Base-by-base conservation (phyloP, 208 protist species). In the Tetramitus jugosus region DNA sequence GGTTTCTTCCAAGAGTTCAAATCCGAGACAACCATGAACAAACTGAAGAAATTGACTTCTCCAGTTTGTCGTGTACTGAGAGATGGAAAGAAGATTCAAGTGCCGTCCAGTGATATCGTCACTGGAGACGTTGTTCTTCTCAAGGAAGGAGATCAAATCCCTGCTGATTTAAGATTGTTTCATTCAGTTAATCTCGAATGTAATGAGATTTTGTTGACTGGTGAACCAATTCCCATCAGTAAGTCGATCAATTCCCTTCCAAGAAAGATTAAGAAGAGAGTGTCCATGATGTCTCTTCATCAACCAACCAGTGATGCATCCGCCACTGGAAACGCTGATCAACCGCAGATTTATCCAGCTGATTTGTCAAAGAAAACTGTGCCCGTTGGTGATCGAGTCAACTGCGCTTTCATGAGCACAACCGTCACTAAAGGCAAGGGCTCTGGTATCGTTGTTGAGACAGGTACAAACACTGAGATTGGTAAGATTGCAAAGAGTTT, bases 321-420 rank as follows among this genome's bases (percentile, higher is more conserved):
- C 10, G 49, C 49, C 10, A 20, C 10, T 20, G 49, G 14, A 56
- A 56, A 56, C 49, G 10, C 49, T 56, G 14, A 56, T 26, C 14
- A 56, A 26, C 14, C 49, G 20, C 49, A 56, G 20, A n/a, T n/a
- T n/a, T n/a, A n/a, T n/a, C n/a, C 52, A 60, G 8, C 29, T 60
- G 52, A 29, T 60, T 14, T 60, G 1, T 14, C 17, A 29, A 26
- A 6, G 80, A 23, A 89, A 92, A 80, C 88, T 87, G 10, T 86
- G 90, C 49, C 49, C 10, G 49, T 94, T 3, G 91, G 91, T n/a
- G 91, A 94, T 76, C 87, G 91, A 60, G 91, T 91, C 77, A 93
- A 93, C 85, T 91, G 92, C 85, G 90, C 88, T n/a, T 95, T 90
- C 82, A 89, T 88, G 76, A 90, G 88, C 72, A 95, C 92, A 2